Evolutionary conservation across 2,329 filamentous ascomycete genomes (phyloP).

Genomic region (Penicillium verrucosum): DNA sequence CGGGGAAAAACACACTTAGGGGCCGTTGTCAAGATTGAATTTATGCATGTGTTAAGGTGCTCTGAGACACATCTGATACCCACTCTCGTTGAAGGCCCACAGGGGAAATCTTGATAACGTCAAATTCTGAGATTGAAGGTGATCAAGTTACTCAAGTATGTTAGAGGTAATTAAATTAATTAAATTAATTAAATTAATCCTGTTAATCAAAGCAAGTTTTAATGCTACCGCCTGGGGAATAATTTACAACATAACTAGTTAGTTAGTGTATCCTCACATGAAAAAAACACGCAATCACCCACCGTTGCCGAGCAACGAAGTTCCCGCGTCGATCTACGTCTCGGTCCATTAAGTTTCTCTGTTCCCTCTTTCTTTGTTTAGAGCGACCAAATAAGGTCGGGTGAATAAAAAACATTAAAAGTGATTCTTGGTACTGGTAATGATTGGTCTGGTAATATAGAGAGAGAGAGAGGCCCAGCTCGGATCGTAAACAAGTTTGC

Average conservation of each 20-base stretch:
- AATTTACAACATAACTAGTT: too few species aligned
- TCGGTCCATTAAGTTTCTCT: constrained; percentile 12
- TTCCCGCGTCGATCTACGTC: constrained; percentile 12
- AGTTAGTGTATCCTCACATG: too few species aligned
- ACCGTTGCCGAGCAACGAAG: constrained; percentile 21
- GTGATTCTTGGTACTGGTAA: not conserved
- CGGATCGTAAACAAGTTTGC: constrained; percentile 4
- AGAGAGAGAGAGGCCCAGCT: not conserved
- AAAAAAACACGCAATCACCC: constrained; percentile 3
- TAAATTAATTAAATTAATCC: not conserved
- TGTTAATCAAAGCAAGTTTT: not conserved
- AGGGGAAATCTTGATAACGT: not conserved
- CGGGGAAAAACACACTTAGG: too few species aligned
- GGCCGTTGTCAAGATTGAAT: not conserved
- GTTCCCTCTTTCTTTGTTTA: constrained; percentile 13
- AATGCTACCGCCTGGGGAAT: not conserved
- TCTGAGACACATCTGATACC: not conserved
- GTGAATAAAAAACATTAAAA: not conserved
- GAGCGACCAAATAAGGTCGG: constrained; percentile 5
- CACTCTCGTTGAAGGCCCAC: not conserved
- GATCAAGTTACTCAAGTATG: not conserved
- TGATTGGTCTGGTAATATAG: constrained; percentile 14
- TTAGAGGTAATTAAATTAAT: not conserved
- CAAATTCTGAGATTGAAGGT: not conserved
- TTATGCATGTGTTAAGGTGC: not conserved